Evolutionary conservation across 768 basidiomycete species (phyloP).

Genomic region (Lentinula boryana): DNA sequence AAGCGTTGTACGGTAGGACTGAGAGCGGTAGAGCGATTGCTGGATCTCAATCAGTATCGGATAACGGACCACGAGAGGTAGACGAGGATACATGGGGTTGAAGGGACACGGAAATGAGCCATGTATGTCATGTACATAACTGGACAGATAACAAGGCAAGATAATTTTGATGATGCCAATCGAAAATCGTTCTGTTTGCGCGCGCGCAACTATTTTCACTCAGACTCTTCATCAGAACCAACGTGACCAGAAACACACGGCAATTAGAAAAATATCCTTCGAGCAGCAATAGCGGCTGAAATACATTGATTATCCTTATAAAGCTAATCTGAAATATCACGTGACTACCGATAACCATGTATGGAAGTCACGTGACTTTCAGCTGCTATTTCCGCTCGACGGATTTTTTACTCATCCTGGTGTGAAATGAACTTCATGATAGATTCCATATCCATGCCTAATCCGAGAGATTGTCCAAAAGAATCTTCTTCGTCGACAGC

Average conservation of each 20-base stretch:
- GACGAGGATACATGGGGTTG: conserved; percentile 2
- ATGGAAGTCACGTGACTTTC: too few relatives aligned
- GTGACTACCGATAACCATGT: too few relatives aligned
- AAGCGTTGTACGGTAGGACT: conserved; percentile 2
- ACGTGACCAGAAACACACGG: neutral
- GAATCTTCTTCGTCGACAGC: neutral
- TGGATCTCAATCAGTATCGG: neutral
- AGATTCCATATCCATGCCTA: neutral
- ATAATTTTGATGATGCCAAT: too few relatives aligned
- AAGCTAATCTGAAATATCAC: too few relatives aligned
- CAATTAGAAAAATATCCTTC: too few relatives aligned
- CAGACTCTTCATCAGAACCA: neutral
- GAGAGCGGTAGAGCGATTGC: neutral
- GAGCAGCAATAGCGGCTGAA: too few relatives aligned
- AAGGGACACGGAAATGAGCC: neutral
- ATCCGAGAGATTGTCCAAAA: neutral
- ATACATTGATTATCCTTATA: too few relatives aligned
- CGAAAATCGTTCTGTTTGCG: too few relatives aligned
- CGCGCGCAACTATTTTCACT: too few relatives aligned
- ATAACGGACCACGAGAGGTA: conserved; percentile 4
- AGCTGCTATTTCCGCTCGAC: too few relatives aligned
- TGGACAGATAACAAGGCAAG: too few relatives aligned
- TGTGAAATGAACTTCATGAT: neutral
- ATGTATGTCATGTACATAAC: neutral
- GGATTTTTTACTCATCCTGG: too few relatives aligned